A percentile compares a stretch with the other conserved stretches of the same genome.
Evolutionary conservation across 176 grass and related monocot genomes (phyloP).

Genomic region (Eleusine coracana): DNA sequence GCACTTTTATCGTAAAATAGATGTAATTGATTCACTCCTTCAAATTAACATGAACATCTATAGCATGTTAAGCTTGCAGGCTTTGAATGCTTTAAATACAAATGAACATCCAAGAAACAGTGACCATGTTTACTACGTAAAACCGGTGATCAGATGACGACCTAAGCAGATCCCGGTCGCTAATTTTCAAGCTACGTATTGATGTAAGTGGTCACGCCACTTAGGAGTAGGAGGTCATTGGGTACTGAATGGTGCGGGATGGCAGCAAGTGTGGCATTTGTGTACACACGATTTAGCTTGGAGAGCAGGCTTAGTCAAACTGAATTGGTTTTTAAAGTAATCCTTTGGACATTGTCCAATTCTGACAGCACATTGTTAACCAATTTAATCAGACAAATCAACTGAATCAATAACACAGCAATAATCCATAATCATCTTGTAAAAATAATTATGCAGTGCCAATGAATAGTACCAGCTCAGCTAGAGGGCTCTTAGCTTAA

Average conservation of each 20-base stretch:
- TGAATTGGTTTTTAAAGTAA: neutral
- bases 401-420: neutral
- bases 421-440: neutral
- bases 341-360: neutral
- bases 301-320: neutral
- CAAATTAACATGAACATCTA: neutral
- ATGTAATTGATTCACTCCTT: neutral
- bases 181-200: neutral
- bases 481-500: too few species aligned
- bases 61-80: neutral
- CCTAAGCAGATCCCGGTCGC: neutral
- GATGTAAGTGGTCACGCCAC: neutral
- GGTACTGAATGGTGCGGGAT: neutral
- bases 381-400: neutral
- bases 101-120: neutral
- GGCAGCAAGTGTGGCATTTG: neutral
- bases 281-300: neutral
- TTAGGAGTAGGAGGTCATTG: neutral
- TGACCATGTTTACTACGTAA: neutral
- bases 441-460: neutral
- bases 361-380: slow-evolving; percentile 1
- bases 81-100: neutral
- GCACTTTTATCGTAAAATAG: too few species aligned
- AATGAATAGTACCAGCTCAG: too few species aligned
- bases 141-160: neutral